Evolutionary conservation across 805 yeast species (phyloP), one percentile per base, ranked within the genome.

Genomic region (Cyberlindnera lachancei): DNA sequence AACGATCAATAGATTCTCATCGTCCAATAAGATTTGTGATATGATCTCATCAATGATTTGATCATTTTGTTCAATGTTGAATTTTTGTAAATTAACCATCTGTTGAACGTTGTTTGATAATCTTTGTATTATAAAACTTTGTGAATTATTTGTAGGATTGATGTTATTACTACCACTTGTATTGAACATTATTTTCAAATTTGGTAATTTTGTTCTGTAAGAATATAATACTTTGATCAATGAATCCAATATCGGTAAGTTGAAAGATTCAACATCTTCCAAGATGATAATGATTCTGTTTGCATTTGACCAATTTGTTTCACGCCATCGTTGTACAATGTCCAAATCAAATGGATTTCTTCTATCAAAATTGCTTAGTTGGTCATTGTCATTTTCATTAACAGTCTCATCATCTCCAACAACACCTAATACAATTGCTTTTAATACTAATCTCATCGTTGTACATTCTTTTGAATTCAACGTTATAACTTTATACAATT

Each of bases 241-340:
- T 12, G 37, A 37, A 28, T 48, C 47, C n/a, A 51, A 23, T 13
- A 45, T 19, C 1, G 34, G 8, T 3, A 43, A 22, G 23, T 44
- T 44, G 30, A 50, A 46, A 1, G 53, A 48, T 21, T 51, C 55
- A 14, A 44, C 31, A 28, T 51, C 56, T 25, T 51, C 52, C 19
- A 51, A 38, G 1, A 50, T 33, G 8, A 51, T 16, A 3, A 48
- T 35, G 6, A 51, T 28, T 19, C 51, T 38, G 15, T 34, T 34
- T 2, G 16, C 26, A 2, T 24, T 34, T 6, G 30, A 30, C 30
- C 35, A 34, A 7, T 32, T 27, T 5, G 28, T 26, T 6, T 32
- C 18, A 28, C 49, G 45, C 54, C 54, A 51, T n/a, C 50, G 50
- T 7, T 36, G 38, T 4, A 40, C 42, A 13, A 47, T 41, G 19